phyloP scores from a whole-genome alignment of 2,329 filamentous ascomycete species.

The Ceratocystis papillata region DNA sequence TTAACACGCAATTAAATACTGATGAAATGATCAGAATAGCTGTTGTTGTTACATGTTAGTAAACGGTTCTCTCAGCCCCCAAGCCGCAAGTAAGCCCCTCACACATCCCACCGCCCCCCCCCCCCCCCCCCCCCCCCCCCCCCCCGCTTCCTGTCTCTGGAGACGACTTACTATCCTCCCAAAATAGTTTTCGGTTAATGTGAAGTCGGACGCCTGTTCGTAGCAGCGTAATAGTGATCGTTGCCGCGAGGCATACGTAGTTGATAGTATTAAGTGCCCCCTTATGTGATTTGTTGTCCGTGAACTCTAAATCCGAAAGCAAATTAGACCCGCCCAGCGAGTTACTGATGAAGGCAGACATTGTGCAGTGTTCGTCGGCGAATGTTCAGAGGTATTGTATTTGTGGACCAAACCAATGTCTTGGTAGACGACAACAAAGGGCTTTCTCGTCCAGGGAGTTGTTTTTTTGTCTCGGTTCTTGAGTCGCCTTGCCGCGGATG shows the following conservation, averaged over 20 bases:
- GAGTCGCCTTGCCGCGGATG: too few relatives aligned
- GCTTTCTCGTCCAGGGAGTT: too few relatives aligned
- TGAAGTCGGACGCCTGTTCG: conserved; percentile 19
- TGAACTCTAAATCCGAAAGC: conserved; percentile 17
- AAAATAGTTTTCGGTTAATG: conserved; percentile 19
- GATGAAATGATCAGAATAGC: conserved; percentile 19
- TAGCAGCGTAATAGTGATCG: conserved; percentile 14
- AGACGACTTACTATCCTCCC: conserved; percentile 22
- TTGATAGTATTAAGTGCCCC: not conserved
- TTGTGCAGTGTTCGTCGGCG: not conserved
- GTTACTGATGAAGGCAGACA: conserved; percentile 7
- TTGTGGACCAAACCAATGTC: too few relatives aligned
- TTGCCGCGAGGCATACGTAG: conserved; percentile 5
- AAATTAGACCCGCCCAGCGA: conserved; percentile 2
- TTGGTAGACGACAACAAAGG: too few relatives aligned
- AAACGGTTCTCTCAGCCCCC: not conserved
- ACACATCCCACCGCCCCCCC: too few relatives aligned
- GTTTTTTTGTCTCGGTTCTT: too few relatives aligned
- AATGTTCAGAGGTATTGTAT: not conserved
- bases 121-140: too few relatives aligned
- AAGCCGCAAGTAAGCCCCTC: not conserved
- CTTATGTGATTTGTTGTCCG: conserved; percentile 9
- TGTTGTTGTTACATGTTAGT: not conserved
- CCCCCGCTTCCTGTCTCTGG: not conserved
- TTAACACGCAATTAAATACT: conserved; percentile 13